Conservation (phyloP, 768 basidiomycete genomes). For the Phaeotremella skinneri region DNA sequence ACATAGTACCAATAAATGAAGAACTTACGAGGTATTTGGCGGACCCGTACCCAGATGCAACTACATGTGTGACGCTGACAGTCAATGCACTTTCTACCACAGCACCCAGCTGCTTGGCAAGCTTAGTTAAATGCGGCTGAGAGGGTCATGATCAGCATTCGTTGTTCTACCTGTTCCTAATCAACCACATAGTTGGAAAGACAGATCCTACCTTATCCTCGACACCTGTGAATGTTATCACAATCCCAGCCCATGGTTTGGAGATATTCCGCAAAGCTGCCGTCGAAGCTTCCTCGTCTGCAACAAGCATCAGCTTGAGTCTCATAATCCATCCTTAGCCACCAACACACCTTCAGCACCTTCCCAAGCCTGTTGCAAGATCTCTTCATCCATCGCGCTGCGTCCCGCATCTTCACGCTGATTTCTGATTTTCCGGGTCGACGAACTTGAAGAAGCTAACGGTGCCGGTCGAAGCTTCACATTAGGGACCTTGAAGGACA, state of each 20-base stretch:
- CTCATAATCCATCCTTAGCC: background rate
- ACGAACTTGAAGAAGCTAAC: constrained; percentile 12
- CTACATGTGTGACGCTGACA: constrained; percentile 79
- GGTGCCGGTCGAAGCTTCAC: constrained; percentile 52
- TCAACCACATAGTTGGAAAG: constrained; percentile 16
- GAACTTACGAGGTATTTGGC: constrained; percentile 72
- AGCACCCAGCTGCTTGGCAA: constrained; percentile 79
- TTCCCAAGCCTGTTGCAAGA: constrained; percentile 28
- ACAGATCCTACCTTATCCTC: constrained; percentile 37
- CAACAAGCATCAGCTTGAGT: background rate
- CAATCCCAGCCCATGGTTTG: constrained; percentile 35
- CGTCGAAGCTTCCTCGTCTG: constrained; percentile 34
- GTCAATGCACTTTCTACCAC: constrained; percentile 69
- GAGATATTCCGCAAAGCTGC: constrained; percentile 21
- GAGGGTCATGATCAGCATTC: constrained; percentile 1
- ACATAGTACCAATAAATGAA: constrained; percentile 1
- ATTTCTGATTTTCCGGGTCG: background rate
- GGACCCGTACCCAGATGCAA: constrained; percentile 75
- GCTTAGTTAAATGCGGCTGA: constrained; percentile 69
- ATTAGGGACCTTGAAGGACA: constrained; percentile 52
- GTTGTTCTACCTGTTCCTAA: background rate
- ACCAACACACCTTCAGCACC: constrained; percentile 33
- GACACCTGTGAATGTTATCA: constrained; percentile 42
- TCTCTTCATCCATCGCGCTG: constrained; percentile 42
- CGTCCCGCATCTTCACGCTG: constrained; percentile 9